Conservation (phyloP, 2,329 filamentous ascomycete genomes). For the Monosporascus sp. region DNA sequence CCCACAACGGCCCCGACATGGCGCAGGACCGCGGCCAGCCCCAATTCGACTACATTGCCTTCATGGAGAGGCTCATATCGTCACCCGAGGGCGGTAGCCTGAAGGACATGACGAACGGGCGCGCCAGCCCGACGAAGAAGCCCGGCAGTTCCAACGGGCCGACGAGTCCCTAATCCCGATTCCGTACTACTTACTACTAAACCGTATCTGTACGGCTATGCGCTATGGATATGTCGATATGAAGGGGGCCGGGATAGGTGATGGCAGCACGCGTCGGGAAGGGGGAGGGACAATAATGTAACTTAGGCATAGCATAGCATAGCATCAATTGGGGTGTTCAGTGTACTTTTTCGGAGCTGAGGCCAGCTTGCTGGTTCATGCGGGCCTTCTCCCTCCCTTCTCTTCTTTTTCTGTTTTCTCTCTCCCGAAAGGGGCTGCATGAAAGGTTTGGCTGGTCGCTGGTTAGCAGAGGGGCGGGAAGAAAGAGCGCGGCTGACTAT, state of each 20-base stretch:
- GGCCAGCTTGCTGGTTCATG: background rate
- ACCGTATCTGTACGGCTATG: too few species aligned
- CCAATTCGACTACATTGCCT: constrained; percentile 94
- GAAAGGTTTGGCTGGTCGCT: too few species aligned
- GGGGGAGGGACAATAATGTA: too few species aligned
- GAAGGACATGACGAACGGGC: constrained; percentile 25
- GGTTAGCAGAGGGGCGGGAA: too few species aligned
- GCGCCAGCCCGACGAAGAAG: constrained; percentile 24
- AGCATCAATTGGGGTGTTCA: constrained; percentile 3
- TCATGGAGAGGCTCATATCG: constrained; percentile 82
- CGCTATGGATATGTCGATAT: background rate
- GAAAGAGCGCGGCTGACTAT: too few species aligned
- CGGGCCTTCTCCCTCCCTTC: background rate
- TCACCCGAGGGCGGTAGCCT: constrained; percentile 20
- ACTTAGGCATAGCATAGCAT: background rate
- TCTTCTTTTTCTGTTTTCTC: background rate
- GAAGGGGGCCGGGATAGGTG: background rate
- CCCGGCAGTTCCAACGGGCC: constrained; percentile 11
- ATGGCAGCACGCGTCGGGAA: too few species aligned
- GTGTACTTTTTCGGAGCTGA: constrained; percentile 1
- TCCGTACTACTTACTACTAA: too few species aligned
- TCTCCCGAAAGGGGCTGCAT: background rate
- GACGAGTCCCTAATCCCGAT: too few species aligned
- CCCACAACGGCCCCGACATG: constrained; percentile 78
- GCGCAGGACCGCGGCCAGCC: constrained; percentile 76